Base-by-base conservation (phyloP, 177 flowering plant genomes). In the Vitis hybrid region DNA sequence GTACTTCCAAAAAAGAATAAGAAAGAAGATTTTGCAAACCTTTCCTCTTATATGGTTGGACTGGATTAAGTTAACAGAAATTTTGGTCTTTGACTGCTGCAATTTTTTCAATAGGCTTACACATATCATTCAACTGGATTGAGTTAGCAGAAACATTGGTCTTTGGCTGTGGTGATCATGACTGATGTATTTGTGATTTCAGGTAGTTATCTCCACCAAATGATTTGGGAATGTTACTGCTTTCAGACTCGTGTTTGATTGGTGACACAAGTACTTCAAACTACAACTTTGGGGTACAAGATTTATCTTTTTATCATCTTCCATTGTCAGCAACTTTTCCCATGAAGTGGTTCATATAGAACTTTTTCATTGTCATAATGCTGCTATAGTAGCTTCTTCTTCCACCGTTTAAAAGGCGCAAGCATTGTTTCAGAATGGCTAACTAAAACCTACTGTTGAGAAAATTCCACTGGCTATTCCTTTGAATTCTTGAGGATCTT, bases 401-500 rank as follows among this genome's bases (percentile, higher is more conserved):
- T 33, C 33, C 39, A 19, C 53, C 10, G 67, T 51, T 66, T 39
- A 20, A 20, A 4, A n/a, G 70, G 70, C 33, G 14, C 66, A 67
- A 19, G 50, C 56, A 14, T 22, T 22, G 11, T 20, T 51, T 53
- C 66, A 19, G 49, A 2, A n/a, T 67, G 66, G 31, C 66, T 60
- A 13, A 55, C 49, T 52, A 22, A 11, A 73, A 29, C 55, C 33
- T 62, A 65, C 39, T 53, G 61, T 26, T 68, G 66, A 59, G 56
- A 61, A 14, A 64, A 72, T 3, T 76, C 70, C 45, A 65, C 9
- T 7, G 55, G 70, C 64, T 64, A 59, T 65, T 64, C 39, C 68
- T 72, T 76, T 22, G 66, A 62, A 16, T 66, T 73, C 74, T 64
- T 68, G 10, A 64, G 55, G 15, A 29, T 39, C 26, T 39, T 49